Evolutionary conservation across 495 filamentous ascomycete species (phyloP), one percentile per base, ranked within the genome.

Genomic region (Penicillium samsonianum): DNA sequence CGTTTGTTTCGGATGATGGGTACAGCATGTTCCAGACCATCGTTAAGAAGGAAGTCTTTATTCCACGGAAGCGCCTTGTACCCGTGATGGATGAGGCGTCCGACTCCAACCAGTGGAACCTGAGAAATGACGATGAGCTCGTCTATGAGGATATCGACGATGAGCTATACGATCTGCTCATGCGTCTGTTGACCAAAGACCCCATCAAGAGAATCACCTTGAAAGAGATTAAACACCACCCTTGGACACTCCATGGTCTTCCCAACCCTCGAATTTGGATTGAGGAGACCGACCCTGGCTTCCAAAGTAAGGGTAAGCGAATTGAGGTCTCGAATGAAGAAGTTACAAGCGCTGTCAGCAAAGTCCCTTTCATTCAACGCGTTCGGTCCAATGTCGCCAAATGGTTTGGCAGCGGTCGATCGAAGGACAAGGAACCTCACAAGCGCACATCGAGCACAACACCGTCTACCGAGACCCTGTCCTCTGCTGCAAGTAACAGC

Each of bases 251-350:
- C n/a, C 71, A 85, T 44, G 93, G 87, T 42, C 82, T 99, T 44
- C 74, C 81, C 30, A 87, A 96, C 61, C 83, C 87, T 42, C 75
- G 82, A 22, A 74, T 78, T 3, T 99, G 94, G 94, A 82, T 98
- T 16, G 91, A 97, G 61, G 90, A 96, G 54, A 96, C 91, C 6
- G 95, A 99, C 68, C 92, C 93, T 6, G 86, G 81, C 22, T 82
- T 85, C 26, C 87, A 87, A 57, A 88, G 87, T 56, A 86, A 92
- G 52, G 91, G 91, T 58, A 88, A 90, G 73, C 90, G 85, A 75
- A 98, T 99, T 62, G 88, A 96, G 67, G 90, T 99, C 46, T 92
- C 94, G 14, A 88, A 87, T 50, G 85, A 88, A 63, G 94, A 99
- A 70, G 85, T 99, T 57, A 90, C 90, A 25, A 84, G 83, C 41